Evolutionary conservation across 306 rosid genomes (phyloP).

Genomic region (Spatholobus suberectus): DNA sequence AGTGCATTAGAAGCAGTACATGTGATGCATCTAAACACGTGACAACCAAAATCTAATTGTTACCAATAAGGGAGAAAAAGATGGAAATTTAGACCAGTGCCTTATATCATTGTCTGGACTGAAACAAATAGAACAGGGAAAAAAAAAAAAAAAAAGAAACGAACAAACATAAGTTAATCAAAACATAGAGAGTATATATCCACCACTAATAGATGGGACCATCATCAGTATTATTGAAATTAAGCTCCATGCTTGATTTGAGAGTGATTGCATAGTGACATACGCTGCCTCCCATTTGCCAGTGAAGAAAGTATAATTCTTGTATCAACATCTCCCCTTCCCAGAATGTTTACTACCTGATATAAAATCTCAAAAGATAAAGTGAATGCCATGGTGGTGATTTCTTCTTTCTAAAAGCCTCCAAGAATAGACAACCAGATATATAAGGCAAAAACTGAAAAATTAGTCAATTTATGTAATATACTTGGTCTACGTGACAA

Average conservation of each 20-base stretch:
- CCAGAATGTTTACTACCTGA: conserved; percentile 98
- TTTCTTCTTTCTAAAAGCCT: conserved; percentile 1
- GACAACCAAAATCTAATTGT: conserved; percentile 26
- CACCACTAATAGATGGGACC: not conserved
- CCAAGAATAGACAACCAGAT: not conserved
- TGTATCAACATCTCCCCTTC: conserved; percentile 98
- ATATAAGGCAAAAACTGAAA: not conserved
- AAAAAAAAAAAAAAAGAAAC: not conserved
- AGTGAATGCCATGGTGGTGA: conserved; percentile 1
- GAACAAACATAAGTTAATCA: conserved; percentile 18
- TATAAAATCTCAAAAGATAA: conserved; percentile 29
- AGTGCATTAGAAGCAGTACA: conserved; percentile 18
- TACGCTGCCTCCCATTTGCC: conserved; percentile 99
- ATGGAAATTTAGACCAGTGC: conserved; percentile 94
- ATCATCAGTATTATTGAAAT: conserved; percentile 27
- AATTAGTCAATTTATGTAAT: not conserved
- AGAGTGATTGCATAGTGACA: conserved; percentile 43
- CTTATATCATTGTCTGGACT: conserved; percentile 86
- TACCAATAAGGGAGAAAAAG: conserved; percentile 77
- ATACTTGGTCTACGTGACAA: not conserved
- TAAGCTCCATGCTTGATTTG: conserved; percentile 21
- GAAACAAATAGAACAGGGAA: conserved; percentile 50
- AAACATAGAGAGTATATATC: not conserved
- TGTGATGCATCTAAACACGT: not conserved
- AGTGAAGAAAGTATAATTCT: conserved; percentile 95